Conservation (phyloP, 1,284 basidiomycete genomes). For the Tremellales sp. region DNA sequence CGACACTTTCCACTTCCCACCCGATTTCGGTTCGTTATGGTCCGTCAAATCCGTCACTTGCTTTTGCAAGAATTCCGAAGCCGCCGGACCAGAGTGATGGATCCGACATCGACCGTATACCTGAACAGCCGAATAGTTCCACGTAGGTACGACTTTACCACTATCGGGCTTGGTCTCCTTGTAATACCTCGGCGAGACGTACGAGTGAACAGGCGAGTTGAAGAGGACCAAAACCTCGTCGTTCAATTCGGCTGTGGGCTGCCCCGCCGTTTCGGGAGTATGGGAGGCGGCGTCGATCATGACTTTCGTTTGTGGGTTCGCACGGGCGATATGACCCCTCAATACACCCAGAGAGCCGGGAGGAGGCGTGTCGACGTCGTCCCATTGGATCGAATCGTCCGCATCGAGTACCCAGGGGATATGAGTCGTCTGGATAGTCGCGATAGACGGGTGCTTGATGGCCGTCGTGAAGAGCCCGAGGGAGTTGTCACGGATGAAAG, state of each 20-base stretch:
- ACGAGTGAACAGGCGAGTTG: slow-evolving; percentile 40
- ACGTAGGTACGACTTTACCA: slow-evolving; percentile 48
- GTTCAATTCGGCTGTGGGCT: slow-evolving; percentile 7
- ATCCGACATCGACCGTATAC: slow-evolving; percentile 41
- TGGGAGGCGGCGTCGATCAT: slow-evolving; percentile 20
- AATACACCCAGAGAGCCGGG: slow-evolving; percentile 13
- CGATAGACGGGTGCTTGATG: slow-evolving; percentile 30
- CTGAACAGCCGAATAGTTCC: slow-evolving; percentile 48
- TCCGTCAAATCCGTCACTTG: slow-evolving; percentile 38
- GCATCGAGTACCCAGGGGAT: slow-evolving; percentile 50
- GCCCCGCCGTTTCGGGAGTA: neutral
- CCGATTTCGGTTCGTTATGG: slow-evolving; percentile 28
- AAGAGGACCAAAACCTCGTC: slow-evolving; percentile 47
- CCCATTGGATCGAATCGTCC: slow-evolving; percentile 7
- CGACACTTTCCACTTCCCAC: slow-evolving; percentile 41
- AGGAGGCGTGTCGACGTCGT: neutral
- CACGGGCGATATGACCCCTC: slow-evolving; percentile 45
- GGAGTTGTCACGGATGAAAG: slow-evolving; percentile 48
- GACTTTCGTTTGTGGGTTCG: slow-evolving; percentile 45
- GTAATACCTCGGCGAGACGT: slow-evolving; percentile 47
- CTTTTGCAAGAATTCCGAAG: slow-evolving; percentile 27
- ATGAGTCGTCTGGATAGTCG: slow-evolving; percentile 50
- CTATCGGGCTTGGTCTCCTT: slow-evolving; percentile 40
- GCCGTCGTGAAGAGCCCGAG: slow-evolving; percentile 50
- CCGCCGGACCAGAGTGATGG: slow-evolving; percentile 20